Base-by-base conservation (phyloP, 225 moss, liverwort and hornwort species). In the Pleurozium schreberi region DNA sequence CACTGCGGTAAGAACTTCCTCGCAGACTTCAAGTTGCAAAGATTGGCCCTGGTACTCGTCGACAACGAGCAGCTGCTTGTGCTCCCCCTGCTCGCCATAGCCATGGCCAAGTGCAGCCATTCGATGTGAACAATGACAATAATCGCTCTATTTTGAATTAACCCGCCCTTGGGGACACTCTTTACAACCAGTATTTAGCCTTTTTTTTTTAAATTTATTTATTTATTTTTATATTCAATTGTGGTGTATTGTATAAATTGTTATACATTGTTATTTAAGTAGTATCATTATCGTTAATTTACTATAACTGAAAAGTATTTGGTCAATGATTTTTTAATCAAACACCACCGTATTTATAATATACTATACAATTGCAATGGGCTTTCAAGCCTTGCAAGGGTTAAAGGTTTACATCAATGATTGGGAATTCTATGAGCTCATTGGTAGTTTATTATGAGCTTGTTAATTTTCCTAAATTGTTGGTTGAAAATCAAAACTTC, bases 1-100 rank as follows among this genome's bases (percentile, higher is more conserved):
- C 52, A 93, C 91, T 59, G 90, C 92, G 31, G 89, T 90, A 65
- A 93, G 89, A 71, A 86, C 87, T 30, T 92, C 89, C 78, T 82
- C 88, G 60, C 88, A 90, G 49, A 91, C 93, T 49, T 93, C 91
- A 43, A 95, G 86, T n/a, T 84, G 93, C 77, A 87, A 55, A 38
- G 89, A 58, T 85, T 68, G 93, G 14, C 95, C 95, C 58, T 95
- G 95, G 58, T 80, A 92, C 15, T 91, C 92, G 43, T 95, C 93
- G n/a, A 95, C 81, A 59, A 71, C 52, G 23, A 95, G 82, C 42
- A 84, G 65, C 87, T 93, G 93, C 89, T 92, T 95, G 38, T 61
- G 84, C 79, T 91, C 92, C 61, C 93, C 95, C 93, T 94, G 80
- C 86, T 43, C 52, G 27, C 64, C 84, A 75, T 23, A 59, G 65